Base-by-base conservation (phyloP, 148 eudicot species). In the Camellia granthamiana region DNA sequence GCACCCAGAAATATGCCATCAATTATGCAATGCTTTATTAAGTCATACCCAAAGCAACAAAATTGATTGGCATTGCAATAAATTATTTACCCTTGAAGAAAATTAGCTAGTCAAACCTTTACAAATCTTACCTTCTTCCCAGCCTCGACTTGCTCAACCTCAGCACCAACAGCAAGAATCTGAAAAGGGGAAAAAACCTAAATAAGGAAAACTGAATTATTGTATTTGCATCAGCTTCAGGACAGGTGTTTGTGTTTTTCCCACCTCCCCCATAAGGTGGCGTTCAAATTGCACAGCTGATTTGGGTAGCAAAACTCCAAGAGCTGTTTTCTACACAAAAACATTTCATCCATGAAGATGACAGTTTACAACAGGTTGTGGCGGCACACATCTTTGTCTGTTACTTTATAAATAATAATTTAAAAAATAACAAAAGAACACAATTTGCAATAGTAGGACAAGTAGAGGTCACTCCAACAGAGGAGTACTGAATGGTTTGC, bases 201-300 rank as follows among this genome's bases (percentile, higher is more conserved):
- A 58, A 49, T 15, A 56, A 76, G 64, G 44, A 30, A 30, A 78
- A 52, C 62, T 67, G 51, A 77, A 21, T 47, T 77, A 1, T 63
- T 10, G 9, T n/a, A 76, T 43, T 52, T 16, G 54, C 46, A 49
- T 42, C 23, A 21, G 70, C n/a, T 41, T 44, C 8, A 64, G 7
- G 77, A 52, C 23, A 13, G 5, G 9, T 7, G 13, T 51, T 78
- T 5, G 69, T 70, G 79, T 15, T 38, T 60, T 46, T 47, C 91
- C 77, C 83, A 96, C 99, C 97, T 93, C 95, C 56, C 99, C 99
- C 91, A 93, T 82, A 42, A 96, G 95, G 82, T 96, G 92, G 59
- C 97, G 90, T 88, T 96, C 99, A 65, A 93, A 93, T 81, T 96
- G 93, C 46, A 96, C 98, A 16, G 97, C 99, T 58, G 98, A 91